Percentiles rank a stretch among this genome's conserved stretches.
phyloP scores from a whole-genome alignment of 1,284 basidiomycete species.

The Wallemia ichthyophaga region DNA sequence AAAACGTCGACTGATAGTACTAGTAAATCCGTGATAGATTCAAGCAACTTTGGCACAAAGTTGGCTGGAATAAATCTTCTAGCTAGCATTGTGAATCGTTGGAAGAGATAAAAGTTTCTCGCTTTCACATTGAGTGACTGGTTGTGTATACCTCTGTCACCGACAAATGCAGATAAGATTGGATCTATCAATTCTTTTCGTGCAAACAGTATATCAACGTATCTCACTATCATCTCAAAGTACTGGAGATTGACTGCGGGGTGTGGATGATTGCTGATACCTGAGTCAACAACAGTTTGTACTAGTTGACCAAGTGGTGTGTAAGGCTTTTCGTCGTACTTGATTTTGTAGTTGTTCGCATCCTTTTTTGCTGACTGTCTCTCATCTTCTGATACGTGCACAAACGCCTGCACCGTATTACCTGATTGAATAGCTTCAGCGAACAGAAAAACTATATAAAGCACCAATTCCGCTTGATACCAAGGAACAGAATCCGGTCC shows the following conservation, averaged over 20 bases:
- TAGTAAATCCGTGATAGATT: conserved; percentile 27
- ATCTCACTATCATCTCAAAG: conserved; percentile 74
- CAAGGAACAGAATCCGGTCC: conserved; percentile 35
- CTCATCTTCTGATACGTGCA: conserved; percentile 4
- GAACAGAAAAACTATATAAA: conserved; percentile 75
- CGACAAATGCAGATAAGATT: conserved; percentile 66
- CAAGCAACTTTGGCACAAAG: conserved; percentile 37
- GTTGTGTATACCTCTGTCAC: conserved; percentile 63
- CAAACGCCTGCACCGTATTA: conserved; percentile 25
- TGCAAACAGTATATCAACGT: conserved; percentile 85
- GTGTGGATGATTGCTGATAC: conserved; percentile 56
- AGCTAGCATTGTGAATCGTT: conserved; percentile 67
- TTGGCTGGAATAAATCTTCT: conserved; percentile 45
- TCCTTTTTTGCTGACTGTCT: conserved; percentile 12
- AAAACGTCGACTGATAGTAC: neutral
- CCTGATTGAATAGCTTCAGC: conserved; percentile 40
- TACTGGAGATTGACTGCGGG: conserved; percentile 69
- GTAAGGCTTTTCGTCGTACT: conserved; percentile 58
- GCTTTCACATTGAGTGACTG: conserved; percentile 37
- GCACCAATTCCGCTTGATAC: conserved; percentile 76
- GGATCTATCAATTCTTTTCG: conserved; percentile 59
- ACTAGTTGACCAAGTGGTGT: conserved; percentile 77
- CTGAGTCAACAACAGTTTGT: conserved; percentile 48
- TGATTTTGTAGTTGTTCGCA: conserved; percentile 32
- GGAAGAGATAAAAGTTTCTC: conserved; percentile 71